These are phyloP conservation scores for Cutaneotrichosporon dermatis DNA, from an alignment of 1,284 basidiomycete genomes.

Conservation along the genomic window DNA sequence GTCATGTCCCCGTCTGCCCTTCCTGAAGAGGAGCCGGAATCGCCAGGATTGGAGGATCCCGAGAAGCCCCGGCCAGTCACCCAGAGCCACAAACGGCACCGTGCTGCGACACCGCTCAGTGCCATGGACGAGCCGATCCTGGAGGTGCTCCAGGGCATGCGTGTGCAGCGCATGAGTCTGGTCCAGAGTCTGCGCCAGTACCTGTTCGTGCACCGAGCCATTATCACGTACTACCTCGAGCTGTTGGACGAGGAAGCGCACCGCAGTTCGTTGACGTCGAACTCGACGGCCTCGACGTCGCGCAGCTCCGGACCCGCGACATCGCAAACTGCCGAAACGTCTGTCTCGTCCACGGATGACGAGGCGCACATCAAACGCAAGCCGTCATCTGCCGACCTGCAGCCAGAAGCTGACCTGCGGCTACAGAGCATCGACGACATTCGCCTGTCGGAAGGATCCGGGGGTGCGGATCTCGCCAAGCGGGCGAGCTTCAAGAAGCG, in stretches of 20 bases:
- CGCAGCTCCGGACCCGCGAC: no score
- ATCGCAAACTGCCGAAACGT: not conserved
- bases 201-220: slow-evolving; percentile 78
- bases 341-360: slow-evolving; percentile 30
- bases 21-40: no score
- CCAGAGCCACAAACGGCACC: slow-evolving; percentile 38
- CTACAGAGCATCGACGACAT: slow-evolving; percentile 5
- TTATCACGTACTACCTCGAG: slow-evolving; percentile 73
- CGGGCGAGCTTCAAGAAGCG: slow-evolving; percentile 44
- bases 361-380: slow-evolving; percentile 38
- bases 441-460: slow-evolving; percentile 1
- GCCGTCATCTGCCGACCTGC: slow-evolving; percentile 43
- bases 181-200: slow-evolving; percentile 86
- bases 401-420: slow-evolving; percentile 19
- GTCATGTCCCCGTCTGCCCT: no score
- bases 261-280: not conserved
- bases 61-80: slow-evolving; percentile 19
- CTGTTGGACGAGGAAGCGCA: slow-evolving; percentile 62
- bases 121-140: slow-evolving; percentile 67
- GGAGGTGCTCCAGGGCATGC: slow-evolving; percentile 77
- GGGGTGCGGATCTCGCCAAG: slow-evolving; percentile 32
- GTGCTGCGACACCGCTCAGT: slow-evolving; percentile 57
- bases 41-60: no score
- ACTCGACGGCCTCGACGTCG: not conserved
- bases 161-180: slow-evolving; percentile 84